These are phyloP conservation scores for Haplographium delicatum DNA, from an alignment of 495 filamentous ascomycete genomes.

Conservation along the genomic window DNA sequence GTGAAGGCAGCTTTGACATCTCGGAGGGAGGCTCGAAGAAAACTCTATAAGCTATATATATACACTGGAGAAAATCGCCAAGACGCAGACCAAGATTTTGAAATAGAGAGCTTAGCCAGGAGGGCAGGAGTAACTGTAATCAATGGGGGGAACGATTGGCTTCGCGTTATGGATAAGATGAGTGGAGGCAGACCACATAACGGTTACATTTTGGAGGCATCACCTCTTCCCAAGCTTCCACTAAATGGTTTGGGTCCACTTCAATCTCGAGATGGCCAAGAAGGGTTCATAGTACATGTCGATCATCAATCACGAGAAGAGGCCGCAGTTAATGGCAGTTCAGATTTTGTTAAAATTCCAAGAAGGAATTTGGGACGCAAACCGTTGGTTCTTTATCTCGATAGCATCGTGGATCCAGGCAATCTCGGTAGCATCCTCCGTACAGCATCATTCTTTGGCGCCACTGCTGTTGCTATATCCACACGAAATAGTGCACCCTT, in stretches of 20 bases:
- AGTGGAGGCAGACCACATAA: conserved; percentile 82
- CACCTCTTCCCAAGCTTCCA: conserved; percentile 71
- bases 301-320: conserved; percentile 72
- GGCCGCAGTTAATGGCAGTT: conserved; percentile 57
- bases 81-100: conserved; percentile 29
- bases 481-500: conserved; percentile 63
- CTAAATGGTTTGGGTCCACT: conserved; percentile 52
- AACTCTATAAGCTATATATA: conserved; percentile 81
- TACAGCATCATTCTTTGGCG: conserved; percentile 79
- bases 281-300: conserved; percentile 51
- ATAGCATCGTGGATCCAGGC: conserved; percentile 81
- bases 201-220: conserved; percentile 82
- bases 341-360: conserved; percentile 31
- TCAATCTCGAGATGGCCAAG: conserved; percentile 28
- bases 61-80: conserved; percentile 51
- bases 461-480: conserved; percentile 67
- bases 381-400: conserved; percentile 75
- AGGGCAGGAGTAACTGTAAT: conserved; percentile 47
- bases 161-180: conserved; percentile 76
- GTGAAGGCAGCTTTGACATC: conserved; percentile 77
- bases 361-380: conserved; percentile 44
- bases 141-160: conserved; percentile 48
- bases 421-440: conserved; percentile 89
- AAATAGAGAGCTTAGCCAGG: conserved; percentile 54
- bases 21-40: conserved; percentile 41